Evolutionary conservation across 2,329 filamentous ascomycete genomes (phyloP).

Genomic region (Pyrenochaeta sp.): DNA sequence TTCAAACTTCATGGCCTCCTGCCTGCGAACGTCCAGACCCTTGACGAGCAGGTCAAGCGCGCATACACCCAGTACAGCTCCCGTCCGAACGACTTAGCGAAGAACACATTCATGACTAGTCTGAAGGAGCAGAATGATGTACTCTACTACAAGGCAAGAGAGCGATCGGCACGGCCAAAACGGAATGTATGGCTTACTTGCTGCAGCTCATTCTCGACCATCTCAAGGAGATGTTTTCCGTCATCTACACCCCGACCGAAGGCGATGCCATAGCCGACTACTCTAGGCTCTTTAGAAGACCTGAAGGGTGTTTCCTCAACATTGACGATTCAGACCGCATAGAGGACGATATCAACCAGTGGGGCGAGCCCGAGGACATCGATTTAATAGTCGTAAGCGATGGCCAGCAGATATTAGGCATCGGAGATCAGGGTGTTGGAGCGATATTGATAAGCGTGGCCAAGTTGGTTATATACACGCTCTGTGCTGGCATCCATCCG

Average conservation of each 20-base stretch:
- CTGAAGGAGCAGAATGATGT: constrained; percentile 88
- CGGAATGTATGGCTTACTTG: constrained; percentile 7
- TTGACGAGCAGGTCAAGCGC: constrained; percentile 78
- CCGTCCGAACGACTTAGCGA: constrained; percentile 71
- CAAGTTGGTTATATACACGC: constrained; percentile 81
- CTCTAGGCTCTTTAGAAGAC: constrained; percentile 77
- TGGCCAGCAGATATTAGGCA: constrained; percentile 78
- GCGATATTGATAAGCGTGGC: constrained; percentile 85
- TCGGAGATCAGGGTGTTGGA: constrained; percentile 88
- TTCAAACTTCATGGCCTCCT: constrained; percentile 79
- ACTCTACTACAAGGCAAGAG: constrained; percentile 74
- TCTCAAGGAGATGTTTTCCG: constrained; percentile 84
- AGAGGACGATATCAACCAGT: constrained; percentile 71
- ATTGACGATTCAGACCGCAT: constrained; percentile 74
- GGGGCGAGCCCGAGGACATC: constrained; percentile 75
- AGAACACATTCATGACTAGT: constrained; percentile 88
- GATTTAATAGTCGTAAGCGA: constrained; percentile 91
- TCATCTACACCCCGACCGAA: constrained; percentile 93
- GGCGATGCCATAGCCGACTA: constrained; percentile 88
- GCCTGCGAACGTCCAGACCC: constrained; percentile 74
- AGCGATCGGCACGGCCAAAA: no score
- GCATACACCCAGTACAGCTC: constrained; percentile 82
- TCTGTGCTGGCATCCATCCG: constrained; percentile 88
- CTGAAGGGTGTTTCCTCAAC: constrained; percentile 83
- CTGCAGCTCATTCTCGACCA: constrained; percentile 75